Base-by-base conservation (phyloP, 768 basidiomycete genomes). In the Auriscalpium orientale region DNA sequence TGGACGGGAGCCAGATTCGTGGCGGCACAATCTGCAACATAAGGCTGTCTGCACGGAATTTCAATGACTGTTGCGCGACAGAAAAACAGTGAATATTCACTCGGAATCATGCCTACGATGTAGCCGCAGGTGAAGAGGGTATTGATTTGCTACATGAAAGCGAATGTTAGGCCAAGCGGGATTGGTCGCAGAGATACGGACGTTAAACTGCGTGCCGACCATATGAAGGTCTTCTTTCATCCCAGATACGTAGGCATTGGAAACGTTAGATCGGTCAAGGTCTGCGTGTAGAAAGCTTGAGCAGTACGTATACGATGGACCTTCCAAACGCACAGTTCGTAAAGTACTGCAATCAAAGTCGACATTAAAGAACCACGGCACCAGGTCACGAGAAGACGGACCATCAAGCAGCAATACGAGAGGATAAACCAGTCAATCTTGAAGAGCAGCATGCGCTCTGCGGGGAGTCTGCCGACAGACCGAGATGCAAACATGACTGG, bases 241-340 rank as follows among this genome's bases (percentile, higher is more conserved):
- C 7, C 87, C 87, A 5, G 84, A 86, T n/a, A 87, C 83, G 67
- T 86, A 88, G 11, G 87, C 87, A 67, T 89, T 89, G 60, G 75
- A 74, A 33, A 88, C 72, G 67, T 86, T 86, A 35, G 84, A 83
- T 55, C 84, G 71, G 66, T 86, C 84, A 20, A 87, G 72, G 68
- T 86, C 83, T 86, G 59, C 40, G 28, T 34, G 46, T 46, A 44
- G 59, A 51, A 50, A 33, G 57, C n/a, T n/a, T 48, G 49, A 38
- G 46, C 10, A 46, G 13, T 40, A 8, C 34, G 8, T 18, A 43
- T 13, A 9, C 46, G 15, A 38, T 49, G 28, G 9, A 35, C 10
- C 9, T 21, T 18, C 8, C 6, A 4, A 21, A 67, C 75, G 49
- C 61, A 85, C 83, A 84, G 57, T 85, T 86, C 20, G 80, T 43